Percentiles rank a stretch among this genome's conserved stretches.
phyloP scores from a whole-genome alignment of 768 basidiomycete genomes.

The Calocera viscosa region DNA sequence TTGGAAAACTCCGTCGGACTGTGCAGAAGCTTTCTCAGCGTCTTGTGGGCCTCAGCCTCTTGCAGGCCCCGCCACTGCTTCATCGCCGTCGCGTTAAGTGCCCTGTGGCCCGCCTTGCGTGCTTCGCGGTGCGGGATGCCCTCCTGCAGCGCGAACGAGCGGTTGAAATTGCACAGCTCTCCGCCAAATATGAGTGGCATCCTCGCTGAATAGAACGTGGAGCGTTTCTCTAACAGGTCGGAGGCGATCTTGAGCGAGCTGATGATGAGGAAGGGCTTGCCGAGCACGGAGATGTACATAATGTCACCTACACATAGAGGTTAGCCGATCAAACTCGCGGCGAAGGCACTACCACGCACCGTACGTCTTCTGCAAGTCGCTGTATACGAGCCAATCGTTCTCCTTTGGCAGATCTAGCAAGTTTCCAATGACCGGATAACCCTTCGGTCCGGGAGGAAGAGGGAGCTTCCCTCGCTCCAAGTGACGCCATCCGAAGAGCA shows the following conservation, averaged over 20 bases:
- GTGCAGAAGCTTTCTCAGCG: background rate
- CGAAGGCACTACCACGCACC: too few species aligned
- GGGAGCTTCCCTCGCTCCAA: background rate
- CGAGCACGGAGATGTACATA: conserved; percentile 38
- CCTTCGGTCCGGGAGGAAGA: conserved; percentile 25
- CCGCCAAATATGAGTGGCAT: conserved; percentile 14
- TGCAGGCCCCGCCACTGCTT: background rate
- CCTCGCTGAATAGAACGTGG: conserved; percentile 63
- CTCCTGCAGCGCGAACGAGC: background rate
- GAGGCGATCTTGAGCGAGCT: conserved; percentile 44
- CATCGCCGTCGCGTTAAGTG: background rate
- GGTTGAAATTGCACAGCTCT: background rate
- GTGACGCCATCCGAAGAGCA: background rate
- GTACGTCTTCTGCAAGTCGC: too few species aligned
- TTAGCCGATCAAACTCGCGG: too few species aligned
- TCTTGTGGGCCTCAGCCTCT: background rate
- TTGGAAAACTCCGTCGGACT: background rate
- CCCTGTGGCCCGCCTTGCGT: background rate
- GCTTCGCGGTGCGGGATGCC: background rate
- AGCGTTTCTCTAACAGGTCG: conserved; percentile 58
- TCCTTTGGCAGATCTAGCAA: conserved; percentile 44
- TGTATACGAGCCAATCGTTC: conserved; percentile 29
- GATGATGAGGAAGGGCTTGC: conserved; percentile 39
- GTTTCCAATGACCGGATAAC: conserved; percentile 54
- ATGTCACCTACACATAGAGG: conserved; percentile 26